These are phyloP conservation scores for Coemansia guatemalensis DNA, from an alignment of 192 early-diverging fungal genomes.

Conservation along the genomic window DNA sequence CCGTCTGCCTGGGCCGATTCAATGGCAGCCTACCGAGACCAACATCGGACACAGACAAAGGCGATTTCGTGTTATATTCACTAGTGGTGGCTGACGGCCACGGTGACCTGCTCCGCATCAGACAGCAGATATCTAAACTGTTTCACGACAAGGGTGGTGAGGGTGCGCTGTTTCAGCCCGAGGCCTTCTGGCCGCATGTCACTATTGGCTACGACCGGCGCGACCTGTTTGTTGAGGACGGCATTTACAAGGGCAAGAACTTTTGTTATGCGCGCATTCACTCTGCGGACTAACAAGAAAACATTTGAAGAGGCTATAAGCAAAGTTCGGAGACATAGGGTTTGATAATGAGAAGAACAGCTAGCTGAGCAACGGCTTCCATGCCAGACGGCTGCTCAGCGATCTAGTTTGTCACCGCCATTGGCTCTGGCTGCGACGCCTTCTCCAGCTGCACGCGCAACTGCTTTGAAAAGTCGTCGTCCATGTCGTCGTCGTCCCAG, in stretches of 20 bases:
- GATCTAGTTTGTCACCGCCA: constrained; percentile 35
- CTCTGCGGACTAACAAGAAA: neutral
- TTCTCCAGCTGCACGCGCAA: constrained; percentile 55
- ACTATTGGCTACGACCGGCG: constrained; percentile 65
- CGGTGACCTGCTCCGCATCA: constrained; percentile 52
- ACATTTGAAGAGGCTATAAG: neutral
- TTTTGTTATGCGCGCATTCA: constrained; percentile 62
- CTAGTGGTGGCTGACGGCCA: constrained; percentile 53
- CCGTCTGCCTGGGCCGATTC: constrained; percentile 65
- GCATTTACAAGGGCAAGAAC: constrained; percentile 69
- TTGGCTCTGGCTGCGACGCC: constrained; percentile 35
- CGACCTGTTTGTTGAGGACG: constrained; percentile 67
- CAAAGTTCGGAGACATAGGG: neutral
- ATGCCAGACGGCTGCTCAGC: neutral
- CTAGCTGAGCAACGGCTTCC: neutral
- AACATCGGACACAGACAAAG: constrained; percentile 9
- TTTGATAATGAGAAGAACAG: constrained; percentile 3
- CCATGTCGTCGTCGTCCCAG: constrained; percentile 90
- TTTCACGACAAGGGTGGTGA: constrained; percentile 65
- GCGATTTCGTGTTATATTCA: constrained; percentile 33
- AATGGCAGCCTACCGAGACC: constrained; percentile 39
- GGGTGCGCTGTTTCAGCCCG: constrained; percentile 65
- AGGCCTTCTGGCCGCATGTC: constrained; percentile 66
- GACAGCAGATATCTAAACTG: constrained; percentile 57
- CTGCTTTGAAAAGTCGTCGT: constrained; percentile 93